Base-by-base conservation (phyloP, 2,329 filamentous ascomycete genomes). In the Akanthomyces lecanii region DNA sequence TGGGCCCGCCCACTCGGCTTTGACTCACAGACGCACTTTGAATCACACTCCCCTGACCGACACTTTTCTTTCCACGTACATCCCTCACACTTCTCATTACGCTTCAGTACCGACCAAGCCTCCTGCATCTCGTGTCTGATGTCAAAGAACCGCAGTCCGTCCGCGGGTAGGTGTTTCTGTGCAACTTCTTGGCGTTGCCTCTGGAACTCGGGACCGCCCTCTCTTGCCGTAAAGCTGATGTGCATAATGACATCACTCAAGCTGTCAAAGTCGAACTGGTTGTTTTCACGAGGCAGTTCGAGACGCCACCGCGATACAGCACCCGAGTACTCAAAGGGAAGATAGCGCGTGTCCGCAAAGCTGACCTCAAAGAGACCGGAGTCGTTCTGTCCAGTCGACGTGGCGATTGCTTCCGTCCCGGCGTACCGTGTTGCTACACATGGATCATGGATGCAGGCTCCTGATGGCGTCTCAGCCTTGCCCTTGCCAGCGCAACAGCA, bases 271-370 rank as follows among this genome's bases (percentile, higher is more conserved):
- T 77, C 74, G 60, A 77, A 77, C 53, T 65, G 65, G 11, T 63
- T 65, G 38, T 67, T 16, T 8, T 51, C 61, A 1, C 51, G 25
- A 2, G 73, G 73, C 3, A 78, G 68, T 23, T 71, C 65, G 3
- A 78, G 47, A 1, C 62, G 55, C 75, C 75, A 78, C 10, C 36
- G 47, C 50, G 64, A 67, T 51, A 77, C 69, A 4, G 65, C 73
- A 4, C 77, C 77, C 3, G 74, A 71, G 21, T 70, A 67, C 65
- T 79, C 77, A 58, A 79, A 78, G 2, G 77, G 76, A 5, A 69
- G 30, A 61, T 72, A 76, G 2, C 71, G 66, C 23, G 72, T 69
- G 44, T 67, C 69, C 4, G 36, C 45, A 65, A 76, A 73, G 63
- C 62, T 61, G 36, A 75, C 65, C 16, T 77, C 70, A 63, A 77